Percentiles rank a stretch among this genome's conserved stretches.
Evolutionary conservation across 164 flowering plant genomes (phyloP).

Genomic region (Umbellularia californica): DNA sequence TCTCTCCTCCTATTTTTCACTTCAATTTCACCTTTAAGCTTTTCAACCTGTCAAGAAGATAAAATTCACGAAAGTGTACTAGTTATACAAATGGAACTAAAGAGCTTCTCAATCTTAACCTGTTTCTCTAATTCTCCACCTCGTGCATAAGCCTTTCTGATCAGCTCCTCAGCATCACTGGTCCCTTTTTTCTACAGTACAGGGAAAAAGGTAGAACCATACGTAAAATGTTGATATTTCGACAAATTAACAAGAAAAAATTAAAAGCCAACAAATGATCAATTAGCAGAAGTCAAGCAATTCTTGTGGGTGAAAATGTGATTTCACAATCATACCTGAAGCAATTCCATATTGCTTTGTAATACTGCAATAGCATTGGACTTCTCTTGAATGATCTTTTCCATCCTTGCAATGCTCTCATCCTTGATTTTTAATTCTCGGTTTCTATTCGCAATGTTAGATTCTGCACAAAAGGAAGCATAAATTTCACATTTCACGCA

Average conservation of each 20-base stretch:
- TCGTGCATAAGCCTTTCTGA: constrained; percentile 77
- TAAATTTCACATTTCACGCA: not conserved
- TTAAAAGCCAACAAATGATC: not conserved
- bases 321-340: constrained; percentile 31
- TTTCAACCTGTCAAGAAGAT: constrained; percentile 44
- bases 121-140: constrained; percentile 75
- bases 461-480: constrained; percentile 34
- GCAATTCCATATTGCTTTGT: constrained; percentile 40
- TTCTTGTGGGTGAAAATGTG: not conserved
- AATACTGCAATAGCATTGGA: constrained; percentile 44
- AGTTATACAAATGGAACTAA: not conserved
- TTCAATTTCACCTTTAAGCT: constrained; percentile 55
- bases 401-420: constrained; percentile 49
- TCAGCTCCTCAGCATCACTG: constrained; percentile 48
- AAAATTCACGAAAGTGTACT: not conserved
- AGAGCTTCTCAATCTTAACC: constrained; percentile 27
- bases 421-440: constrained; percentile 55
- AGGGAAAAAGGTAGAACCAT: not conserved
- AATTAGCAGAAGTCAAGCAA: not conserved
- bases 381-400: constrained; percentile 51
- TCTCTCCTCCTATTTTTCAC: constrained; percentile 40
- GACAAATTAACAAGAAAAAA: not conserved
- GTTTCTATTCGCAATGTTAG: constrained; percentile 44
- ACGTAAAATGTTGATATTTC: not conserved
- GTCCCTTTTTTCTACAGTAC: constrained; percentile 54